Evolutionary conservation across 805 yeast species (phyloP).

Genomic region (Kazachstania kunashirensis): DNA sequence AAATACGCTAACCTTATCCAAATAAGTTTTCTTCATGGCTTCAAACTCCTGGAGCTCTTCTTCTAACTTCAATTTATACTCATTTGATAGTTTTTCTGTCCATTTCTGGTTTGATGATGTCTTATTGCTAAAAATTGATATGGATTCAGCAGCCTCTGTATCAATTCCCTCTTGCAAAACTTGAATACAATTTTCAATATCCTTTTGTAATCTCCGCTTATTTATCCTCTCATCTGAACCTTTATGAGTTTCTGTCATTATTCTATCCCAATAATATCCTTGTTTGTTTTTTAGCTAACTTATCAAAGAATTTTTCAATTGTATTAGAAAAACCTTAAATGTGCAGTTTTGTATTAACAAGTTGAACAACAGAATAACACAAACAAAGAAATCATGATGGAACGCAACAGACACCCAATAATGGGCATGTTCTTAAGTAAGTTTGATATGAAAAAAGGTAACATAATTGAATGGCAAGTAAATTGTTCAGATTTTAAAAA

Average conservation of each 20-base stretch:
- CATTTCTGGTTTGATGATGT: constrained; percentile 16
- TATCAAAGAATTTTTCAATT: no score
- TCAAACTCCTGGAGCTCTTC: constrained; percentile 25
- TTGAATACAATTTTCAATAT: constrained; percentile 16
- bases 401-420: background rate
- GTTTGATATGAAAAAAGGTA: constrained; percentile 29
- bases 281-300: no score
- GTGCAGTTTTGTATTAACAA: no score
- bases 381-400: background rate
- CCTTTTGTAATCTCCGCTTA: constrained; percentile 10
- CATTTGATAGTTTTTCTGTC: constrained; percentile 14
- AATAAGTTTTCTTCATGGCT: constrained; percentile 13
- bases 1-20: constrained; percentile 19
- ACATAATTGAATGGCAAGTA: constrained; percentile 20
- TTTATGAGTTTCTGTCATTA: no score
- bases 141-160: constrained; percentile 21
- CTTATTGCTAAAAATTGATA: constrained; percentile 19
- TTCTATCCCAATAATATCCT: no score
- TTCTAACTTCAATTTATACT: constrained; percentile 19
- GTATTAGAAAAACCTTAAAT: no score
- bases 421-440: constrained; percentile 22
- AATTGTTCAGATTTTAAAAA: constrained; percentile 28
- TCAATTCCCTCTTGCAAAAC: constrained; percentile 22
- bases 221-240: background rate
- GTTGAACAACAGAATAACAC: background rate